Base-by-base conservation (phyloP, 2,329 filamentous ascomycete species). In the Beauveria asiatica region DNA sequence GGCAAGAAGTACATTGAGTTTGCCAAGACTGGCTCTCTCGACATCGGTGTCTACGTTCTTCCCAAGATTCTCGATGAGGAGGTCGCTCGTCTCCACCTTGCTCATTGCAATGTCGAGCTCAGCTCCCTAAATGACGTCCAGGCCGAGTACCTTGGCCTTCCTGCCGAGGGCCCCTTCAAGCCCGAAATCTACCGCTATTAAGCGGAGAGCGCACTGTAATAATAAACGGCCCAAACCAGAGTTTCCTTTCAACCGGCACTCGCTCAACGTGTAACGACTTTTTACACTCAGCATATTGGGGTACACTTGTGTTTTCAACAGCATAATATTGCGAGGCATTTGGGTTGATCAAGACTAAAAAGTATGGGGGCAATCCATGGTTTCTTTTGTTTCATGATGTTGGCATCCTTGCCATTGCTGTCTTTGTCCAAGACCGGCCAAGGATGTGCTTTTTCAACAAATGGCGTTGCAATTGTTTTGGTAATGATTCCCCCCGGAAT, bases 61-160 rank as follows among this genome's bases (percentile, higher is more conserved):
- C 94, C 94, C 78, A 99, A 99, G 92, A 92, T 96, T 73, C 87
- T 99, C 67, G 94, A 99, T 72, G 94, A 99, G 87, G 92, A 97
- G 81, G 94, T 99, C 73, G 94, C 94, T 74, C 85, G 88, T 74
- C 89, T 97, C 68, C 94, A 99, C 82, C 82, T 97, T 68, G 85
- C 81, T 66, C 94, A 97, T 83, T 88, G 91, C 83, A 95, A 96
- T 80, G 94, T 84, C 72, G 92, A 97, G 85, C 86, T 99, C 72
- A 90, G 88, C 76, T 87, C 86, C 77, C 87, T 99, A 74, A 90
- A 86, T 73, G 72, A 82, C 63, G 88, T 88, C 70, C 94, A 99
- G 84, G 88, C 91, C 68, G 94, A 97, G 73, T 99, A 99, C 83
- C 89, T 97, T 74, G 86, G 91, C 70, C 83, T 99, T 68, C 83